phyloP scores from a whole-genome alignment of 345 rosid genomes.

The Geranium rotundifolium region DNA sequence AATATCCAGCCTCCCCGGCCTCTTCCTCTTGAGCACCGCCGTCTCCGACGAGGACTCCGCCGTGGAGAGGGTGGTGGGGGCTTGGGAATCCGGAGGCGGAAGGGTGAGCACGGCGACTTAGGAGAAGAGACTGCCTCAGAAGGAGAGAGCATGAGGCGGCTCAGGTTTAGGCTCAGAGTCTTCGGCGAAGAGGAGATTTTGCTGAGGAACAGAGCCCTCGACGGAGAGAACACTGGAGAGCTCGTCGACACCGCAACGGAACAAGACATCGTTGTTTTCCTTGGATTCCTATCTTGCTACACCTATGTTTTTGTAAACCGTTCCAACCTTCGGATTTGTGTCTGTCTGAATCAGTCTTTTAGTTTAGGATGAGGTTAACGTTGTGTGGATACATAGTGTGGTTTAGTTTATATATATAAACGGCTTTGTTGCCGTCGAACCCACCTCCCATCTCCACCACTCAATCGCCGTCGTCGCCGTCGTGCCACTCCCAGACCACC shows the following conservation, averaged over 20 bases:
- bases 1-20: constrained; percentile 62
- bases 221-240: constrained; percentile 67
- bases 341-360: neutral
- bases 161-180: constrained; percentile 16
- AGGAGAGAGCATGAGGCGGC: constrained; percentile 40
- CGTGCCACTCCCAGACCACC: no score
- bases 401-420: constrained; percentile 7
- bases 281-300: constrained; percentile 7
- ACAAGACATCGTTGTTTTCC: constrained; percentile 44
- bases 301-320: neutral
- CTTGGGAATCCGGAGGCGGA: constrained; percentile 55
- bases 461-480: no score
- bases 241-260: constrained; percentile 59
- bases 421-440: no score
- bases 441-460: no score
- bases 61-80: constrained; percentile 22
- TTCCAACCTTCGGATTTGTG: neutral
- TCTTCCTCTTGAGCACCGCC: constrained; percentile 48
- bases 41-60: constrained; percentile 25
- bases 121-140: constrained; percentile 26
- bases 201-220: constrained; percentile 39
- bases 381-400: no score
- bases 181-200: no score
- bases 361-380: constrained; percentile 20
- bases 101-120: constrained; percentile 56